Evolutionary conservation across 139 green algal species (phyloP).

Genomic region (Zygnema cylindricum): DNA sequence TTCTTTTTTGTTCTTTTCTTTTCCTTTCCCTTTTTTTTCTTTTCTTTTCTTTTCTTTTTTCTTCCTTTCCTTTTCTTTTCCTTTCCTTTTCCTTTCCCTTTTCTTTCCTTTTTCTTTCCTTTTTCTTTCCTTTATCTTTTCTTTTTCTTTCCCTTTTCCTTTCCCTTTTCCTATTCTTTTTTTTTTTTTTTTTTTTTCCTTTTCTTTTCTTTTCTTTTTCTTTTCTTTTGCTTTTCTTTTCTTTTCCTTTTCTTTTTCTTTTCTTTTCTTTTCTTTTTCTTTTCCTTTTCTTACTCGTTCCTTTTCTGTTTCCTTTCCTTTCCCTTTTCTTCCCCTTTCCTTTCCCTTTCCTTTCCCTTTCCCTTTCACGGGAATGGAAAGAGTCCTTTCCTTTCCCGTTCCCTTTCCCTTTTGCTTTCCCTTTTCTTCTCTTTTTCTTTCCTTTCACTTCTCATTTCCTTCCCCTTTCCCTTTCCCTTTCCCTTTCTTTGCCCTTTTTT

Average conservation of each 20-base stretch:
- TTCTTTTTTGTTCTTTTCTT: background rate
- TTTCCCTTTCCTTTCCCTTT: background rate
- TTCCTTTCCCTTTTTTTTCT: background rate
- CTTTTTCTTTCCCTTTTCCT: background rate
- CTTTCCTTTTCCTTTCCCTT: no score
- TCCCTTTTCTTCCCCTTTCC: background rate
- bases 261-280: background rate
- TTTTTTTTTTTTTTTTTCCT: background rate
- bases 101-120: background rate
- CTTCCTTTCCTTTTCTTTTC: background rate
- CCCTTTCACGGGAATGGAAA: no score
- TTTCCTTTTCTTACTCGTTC: background rate
- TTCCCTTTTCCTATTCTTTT: background rate
- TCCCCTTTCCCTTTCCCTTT: background rate
- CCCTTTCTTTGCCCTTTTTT: background rate
- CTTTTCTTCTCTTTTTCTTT: background rate
- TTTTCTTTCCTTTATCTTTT: background rate
- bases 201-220: background rate
- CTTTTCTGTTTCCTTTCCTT: background rate
- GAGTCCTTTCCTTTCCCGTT: background rate
- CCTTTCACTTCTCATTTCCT: background rate
- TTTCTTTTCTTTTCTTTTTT: background rate
- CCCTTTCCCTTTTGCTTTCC: background rate
- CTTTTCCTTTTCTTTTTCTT: background rate
- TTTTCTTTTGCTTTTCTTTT: background rate